Evolutionary conservation across 139 green algal species (phyloP).

Genomic region (Chlorella sorokiniana): DNA sequence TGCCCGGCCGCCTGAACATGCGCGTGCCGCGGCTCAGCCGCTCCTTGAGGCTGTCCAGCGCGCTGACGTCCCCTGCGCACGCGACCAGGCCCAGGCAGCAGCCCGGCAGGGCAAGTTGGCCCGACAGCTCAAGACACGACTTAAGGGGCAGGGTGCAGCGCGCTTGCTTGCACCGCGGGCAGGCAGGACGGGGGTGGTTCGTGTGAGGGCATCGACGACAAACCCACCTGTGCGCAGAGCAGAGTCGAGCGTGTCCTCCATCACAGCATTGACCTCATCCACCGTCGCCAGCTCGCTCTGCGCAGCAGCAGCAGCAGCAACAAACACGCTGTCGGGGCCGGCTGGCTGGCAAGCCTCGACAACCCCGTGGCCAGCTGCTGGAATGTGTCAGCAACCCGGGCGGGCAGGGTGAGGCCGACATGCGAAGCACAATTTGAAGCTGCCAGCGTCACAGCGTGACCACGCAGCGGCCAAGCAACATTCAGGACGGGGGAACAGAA

Average conservation of each 20-base stretch:
- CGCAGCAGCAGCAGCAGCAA: background rate
- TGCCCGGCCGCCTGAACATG: constrained; percentile 24
- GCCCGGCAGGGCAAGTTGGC: background rate
- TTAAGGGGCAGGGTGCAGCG: no score
- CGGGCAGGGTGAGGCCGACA: no score
- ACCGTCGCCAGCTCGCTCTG: constrained; percentile 44
- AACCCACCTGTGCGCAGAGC: constrained; percentile 25
- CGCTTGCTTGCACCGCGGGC: no score
- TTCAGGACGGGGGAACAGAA: no score
- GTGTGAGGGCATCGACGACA: background rate
- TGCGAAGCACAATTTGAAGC: no score
- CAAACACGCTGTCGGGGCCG: background rate
- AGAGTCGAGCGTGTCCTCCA: constrained; percentile 37
- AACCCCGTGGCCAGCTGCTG: no score
- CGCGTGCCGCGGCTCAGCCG: constrained; percentile 5
- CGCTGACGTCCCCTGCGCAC: constrained; percentile 30
- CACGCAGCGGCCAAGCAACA: no score
- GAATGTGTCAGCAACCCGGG: no score
- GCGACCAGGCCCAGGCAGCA: background rate
- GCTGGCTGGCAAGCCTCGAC: no score
- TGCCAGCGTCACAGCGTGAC: no score
- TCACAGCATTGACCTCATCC: constrained; percentile 42
- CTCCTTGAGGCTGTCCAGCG: constrained; percentile 14
- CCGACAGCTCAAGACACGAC: no score
- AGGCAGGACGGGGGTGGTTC: no score